Evolutionary conservation across 2,329 filamentous ascomycete species (phyloP).

Genomic region (Salinomyces thailandicus): DNA sequence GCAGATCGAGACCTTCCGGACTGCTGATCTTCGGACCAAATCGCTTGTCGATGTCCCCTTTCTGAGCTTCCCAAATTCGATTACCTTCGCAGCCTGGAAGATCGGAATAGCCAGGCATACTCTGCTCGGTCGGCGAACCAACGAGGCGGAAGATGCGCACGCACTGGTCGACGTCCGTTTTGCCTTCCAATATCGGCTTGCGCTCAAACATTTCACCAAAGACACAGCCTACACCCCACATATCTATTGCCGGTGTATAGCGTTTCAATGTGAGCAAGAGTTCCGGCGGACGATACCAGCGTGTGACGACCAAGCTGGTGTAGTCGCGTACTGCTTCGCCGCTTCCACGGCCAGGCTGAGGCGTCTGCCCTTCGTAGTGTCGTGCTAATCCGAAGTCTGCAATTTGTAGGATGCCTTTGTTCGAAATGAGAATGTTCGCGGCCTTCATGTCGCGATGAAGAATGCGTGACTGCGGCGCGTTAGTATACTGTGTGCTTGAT

Average conservation of each 20-base stretch:
- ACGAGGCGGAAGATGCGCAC: conserved; percentile 91
- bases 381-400: conserved; percentile 92
- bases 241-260: conserved; percentile 95
- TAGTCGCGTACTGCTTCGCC: conserved; percentile 84
- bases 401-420: conserved; percentile 85
- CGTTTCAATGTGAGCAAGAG: conserved; percentile 74
- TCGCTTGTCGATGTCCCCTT: conserved; percentile 56
- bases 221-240: conserved; percentile 98
- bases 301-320: conserved; percentile 89
- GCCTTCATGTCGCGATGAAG: conserved; percentile 98
- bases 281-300: conserved; percentile 95
- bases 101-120: conserved; percentile 80
- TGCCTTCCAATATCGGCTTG: conserved; percentile 84
- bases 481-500: not conserved
- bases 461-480: conserved; percentile 47
- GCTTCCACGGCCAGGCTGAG: conserved; percentile 64
- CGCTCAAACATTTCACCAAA: conserved; percentile 96
- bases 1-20: conserved; percentile 62
- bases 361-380: conserved; percentile 79
- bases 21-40: conserved; percentile 47
- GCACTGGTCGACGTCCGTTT: conserved; percentile 79
- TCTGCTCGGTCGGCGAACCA: conserved; percentile 78
- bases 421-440: conserved; percentile 92
- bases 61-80: conserved; percentile 49
- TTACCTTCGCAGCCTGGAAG: conserved; percentile 73